A percentile compares a stretch with the other conserved stretches of the same genome.
Conservation (phyloP, 1,139 yeast genomes). For the Hemisphaericaspora subhashii region DNA sequence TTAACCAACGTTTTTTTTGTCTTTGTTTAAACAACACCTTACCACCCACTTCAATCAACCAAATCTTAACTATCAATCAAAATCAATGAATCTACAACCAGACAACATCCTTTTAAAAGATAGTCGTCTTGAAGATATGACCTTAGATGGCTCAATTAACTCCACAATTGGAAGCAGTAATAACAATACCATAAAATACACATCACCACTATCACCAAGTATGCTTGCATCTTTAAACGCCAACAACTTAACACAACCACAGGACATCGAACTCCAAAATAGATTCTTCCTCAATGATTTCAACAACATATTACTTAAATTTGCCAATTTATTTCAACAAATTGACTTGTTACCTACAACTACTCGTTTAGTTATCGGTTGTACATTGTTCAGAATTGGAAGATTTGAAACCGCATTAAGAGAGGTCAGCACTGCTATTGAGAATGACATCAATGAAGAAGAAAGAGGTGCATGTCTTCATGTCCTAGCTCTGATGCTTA, state of each 20-base stretch:
- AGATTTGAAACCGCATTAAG: slow-evolving; percentile 10
- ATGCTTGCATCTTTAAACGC: not conserved
- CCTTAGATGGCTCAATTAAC: not conserved
- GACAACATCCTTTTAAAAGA: not conserved
- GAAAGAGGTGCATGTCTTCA: slow-evolving; percentile 8
- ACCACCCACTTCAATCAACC: no score
- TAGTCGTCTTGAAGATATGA: not conserved
- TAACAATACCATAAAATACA: no score
- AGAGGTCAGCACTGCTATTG: slow-evolving; percentile 13
- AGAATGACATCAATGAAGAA: slow-evolving; percentile 7
- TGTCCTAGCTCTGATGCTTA: slow-evolving; percentile 9
- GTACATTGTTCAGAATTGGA: slow-evolving; percentile 11
- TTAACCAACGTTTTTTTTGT: no score
- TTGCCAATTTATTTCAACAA: slow-evolving; percentile 9
- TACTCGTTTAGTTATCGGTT: slow-evolving; percentile 12
- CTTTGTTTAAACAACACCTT: no score
- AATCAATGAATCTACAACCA: not conserved
- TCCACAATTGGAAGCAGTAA: not conserved
- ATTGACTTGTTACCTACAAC: slow-evolving; percentile 8
- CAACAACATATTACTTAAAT: slow-evolving; percentile 9
- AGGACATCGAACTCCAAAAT: not conserved
- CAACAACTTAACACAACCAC: no score
- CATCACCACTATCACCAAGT: not conserved
- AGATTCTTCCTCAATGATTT: slow-evolving; percentile 3
- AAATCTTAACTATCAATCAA: no score